Percentiles rank a stretch among this genome's conserved stretches.
These are phyloP conservation scores for Acacia confusa DNA, from an alignment of 306 rosid species.

Conservation along the genomic window DNA sequence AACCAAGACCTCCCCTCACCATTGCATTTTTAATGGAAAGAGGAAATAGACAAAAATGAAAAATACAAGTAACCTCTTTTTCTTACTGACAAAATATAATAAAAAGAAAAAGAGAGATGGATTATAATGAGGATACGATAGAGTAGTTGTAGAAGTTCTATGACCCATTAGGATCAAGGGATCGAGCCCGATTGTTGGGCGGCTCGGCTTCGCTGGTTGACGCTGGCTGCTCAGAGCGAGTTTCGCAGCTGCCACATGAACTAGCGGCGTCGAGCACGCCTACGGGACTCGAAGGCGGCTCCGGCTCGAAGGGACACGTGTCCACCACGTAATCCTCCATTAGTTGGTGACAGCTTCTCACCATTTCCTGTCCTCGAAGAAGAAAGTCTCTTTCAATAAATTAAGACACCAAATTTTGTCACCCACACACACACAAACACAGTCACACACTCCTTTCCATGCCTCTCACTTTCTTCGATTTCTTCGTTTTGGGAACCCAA, in stretches of 20 bases:
- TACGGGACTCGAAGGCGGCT: constrained; percentile 59
- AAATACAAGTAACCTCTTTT: constrained; percentile 19
- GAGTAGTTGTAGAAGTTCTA: neutral
- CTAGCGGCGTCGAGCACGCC: constrained; percentile 74
- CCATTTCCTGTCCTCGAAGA: constrained; percentile 64
- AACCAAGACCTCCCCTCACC: constrained; percentile 25
- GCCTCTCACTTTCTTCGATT: constrained; percentile 28
- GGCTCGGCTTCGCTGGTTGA: constrained; percentile 43
- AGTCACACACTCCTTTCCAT: constrained; percentile 44
- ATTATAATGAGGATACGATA: neutral
- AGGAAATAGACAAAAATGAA: constrained; percentile 3
- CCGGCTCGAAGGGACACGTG: constrained; percentile 49
- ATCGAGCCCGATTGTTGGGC: constrained; percentile 44
- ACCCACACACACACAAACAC: constrained; percentile 33
- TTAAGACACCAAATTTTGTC: constrained; percentile 8
- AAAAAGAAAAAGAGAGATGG: neutral
- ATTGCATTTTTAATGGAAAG: constrained; percentile 24
- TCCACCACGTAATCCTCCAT: constrained; percentile 67
- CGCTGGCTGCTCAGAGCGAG: constrained; percentile 42
- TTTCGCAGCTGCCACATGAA: constrained; percentile 57
- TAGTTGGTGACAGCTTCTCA: constrained; percentile 84
- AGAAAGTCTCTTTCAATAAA: constrained; percentile 24
- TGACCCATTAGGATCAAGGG: constrained; percentile 43
- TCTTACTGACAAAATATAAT: constrained; percentile 23
- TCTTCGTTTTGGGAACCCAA: neutral